phyloP scores from a whole-genome alignment of 495 filamentous ascomycete genomes.

The Neurospora sp. region DNA sequence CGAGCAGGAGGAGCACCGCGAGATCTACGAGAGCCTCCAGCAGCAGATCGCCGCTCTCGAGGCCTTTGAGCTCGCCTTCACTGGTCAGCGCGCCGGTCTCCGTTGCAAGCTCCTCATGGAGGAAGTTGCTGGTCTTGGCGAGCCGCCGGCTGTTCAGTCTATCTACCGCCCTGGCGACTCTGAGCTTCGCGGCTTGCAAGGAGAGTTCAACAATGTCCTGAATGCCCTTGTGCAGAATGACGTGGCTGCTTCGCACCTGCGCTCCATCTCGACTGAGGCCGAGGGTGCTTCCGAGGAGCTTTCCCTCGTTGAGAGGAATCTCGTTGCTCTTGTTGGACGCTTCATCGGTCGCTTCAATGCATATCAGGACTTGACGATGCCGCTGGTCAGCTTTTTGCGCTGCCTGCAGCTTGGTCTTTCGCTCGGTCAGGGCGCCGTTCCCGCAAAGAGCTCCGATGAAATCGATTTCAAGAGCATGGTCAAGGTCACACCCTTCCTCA shows the following conservation, averaged over 20 bases:
- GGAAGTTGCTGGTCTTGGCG: constrained; percentile 52
- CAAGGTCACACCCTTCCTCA: constrained; percentile 53
- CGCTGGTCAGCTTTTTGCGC: constrained; percentile 70
- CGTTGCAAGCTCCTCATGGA: constrained; percentile 49
- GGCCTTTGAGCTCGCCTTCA: constrained; percentile 55
- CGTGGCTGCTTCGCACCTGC: constrained; percentile 31
- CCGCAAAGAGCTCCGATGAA: constrained; percentile 16
- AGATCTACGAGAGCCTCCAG: constrained; percentile 43
- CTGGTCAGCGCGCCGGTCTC: constrained; percentile 54
- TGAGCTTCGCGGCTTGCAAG: constrained; percentile 61
- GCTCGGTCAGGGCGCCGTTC: constrained; percentile 35
- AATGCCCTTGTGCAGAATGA: constrained; percentile 51
- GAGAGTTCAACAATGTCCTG: constrained; percentile 70
- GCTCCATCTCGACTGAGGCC: constrained; percentile 18
- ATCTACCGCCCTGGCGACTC: constrained; percentile 63
- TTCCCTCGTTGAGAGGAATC: constrained; percentile 56
- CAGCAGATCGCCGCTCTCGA: constrained; percentile 50
- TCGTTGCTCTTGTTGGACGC: constrained; percentile 55
- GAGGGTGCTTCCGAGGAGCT: constrained; percentile 33
- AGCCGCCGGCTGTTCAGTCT: constrained; percentile 39
- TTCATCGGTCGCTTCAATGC: constrained; percentile 56
- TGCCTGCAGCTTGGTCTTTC: constrained; percentile 69
- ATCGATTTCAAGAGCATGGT: constrained; percentile 31
- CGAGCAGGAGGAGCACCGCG: constrained; percentile 53
- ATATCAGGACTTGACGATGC: constrained; percentile 76